Conservation (phyloP, 2,329 filamentous ascomycete species). For the Drechslerella coelobrocha region DNA sequence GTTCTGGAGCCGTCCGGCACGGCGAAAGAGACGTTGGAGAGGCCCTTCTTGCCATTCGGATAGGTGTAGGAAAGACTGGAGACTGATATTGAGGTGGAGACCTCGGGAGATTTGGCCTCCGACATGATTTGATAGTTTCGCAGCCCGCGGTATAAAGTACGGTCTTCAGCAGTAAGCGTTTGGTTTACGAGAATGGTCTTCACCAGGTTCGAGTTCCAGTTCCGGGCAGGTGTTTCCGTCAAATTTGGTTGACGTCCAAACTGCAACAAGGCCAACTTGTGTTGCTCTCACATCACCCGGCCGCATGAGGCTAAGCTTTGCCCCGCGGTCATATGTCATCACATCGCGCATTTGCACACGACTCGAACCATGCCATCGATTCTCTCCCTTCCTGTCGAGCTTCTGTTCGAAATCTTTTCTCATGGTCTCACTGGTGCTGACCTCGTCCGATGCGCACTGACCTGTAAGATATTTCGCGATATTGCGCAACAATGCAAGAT, state of each 20-base stretch:
- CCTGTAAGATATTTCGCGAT: constrained; percentile 7
- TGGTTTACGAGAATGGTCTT: too few relatives aligned
- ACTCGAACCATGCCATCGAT: neutral
- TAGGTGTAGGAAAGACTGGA: constrained; percentile 85
- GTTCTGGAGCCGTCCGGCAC: constrained; percentile 85
- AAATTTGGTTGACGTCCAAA: too few relatives aligned
- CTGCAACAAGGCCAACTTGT: too few relatives aligned
- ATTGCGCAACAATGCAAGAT: constrained; percentile 14
- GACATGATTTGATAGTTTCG: constrained; percentile 32
- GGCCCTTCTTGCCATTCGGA: constrained; percentile 80
- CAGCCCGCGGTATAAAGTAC: too few relatives aligned
- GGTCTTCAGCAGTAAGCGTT: too few relatives aligned
- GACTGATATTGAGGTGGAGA: constrained; percentile 66
- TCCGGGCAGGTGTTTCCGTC: too few relatives aligned
- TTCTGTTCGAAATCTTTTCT: constrained; percentile 15
- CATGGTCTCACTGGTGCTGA: neutral
- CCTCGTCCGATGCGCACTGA: neutral
- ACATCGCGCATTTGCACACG: too few relatives aligned
- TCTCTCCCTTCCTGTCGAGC: constrained; percentile 3
- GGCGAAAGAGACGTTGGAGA: constrained; percentile 74
- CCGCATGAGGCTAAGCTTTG: too few relatives aligned
- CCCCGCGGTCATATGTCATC: too few relatives aligned
- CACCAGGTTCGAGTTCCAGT: too few relatives aligned
- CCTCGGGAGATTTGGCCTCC: constrained; percentile 12
- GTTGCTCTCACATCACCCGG: too few relatives aligned